Evolutionary conservation across 2,329 filamentous ascomycete species (phyloP), one percentile per base, ranked within the genome.

Genomic region (Conoideocrella luteorostrata): DNA sequence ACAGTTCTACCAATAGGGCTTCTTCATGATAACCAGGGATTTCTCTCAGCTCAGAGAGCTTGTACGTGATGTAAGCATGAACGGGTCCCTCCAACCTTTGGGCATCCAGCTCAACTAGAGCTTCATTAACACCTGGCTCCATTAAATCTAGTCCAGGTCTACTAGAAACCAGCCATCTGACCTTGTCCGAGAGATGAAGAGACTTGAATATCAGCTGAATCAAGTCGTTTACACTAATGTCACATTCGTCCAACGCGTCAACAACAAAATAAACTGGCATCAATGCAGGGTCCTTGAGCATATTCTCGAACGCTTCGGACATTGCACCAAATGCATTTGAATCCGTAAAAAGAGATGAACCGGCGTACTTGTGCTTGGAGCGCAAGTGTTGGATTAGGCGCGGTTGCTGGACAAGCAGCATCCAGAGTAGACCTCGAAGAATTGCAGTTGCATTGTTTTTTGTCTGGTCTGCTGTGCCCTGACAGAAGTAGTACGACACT

Each of bases 161-260:
- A 47, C 69, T 71, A 10, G 67, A 66, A n/a, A 70, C 43, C 20
- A 71, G 45, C 62, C 65, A 69, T 48, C 66, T 70, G 20, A 67
- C 49, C 13, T 52, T 52, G 17, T 52, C 35, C 30, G 56, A 39
- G 43, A 45, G 50, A 39, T 23, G 22, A 9, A 54, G 52, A 24
- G 56, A 60, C n/a, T 56, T 43, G 21, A 47, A 47, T 28, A 72
- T 60, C 10, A 70, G 51, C 6, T 61, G 37, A n/a, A 72, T 56
- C 39, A 72, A 62, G 29, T 55, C 41, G 4, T 34, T 15, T 11
- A 54, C 45, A 22, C 53, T 60, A 15, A 26, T 47, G 26, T 46
- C 49, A 47, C 70, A 75, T 50, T 77, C 70, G 47, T 77, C 69
- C 2, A 76, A 65, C 4, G 66, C 70, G 52, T 76, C 69, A 39